Evolutionary conservation across 345 rosid species (phyloP).

Genomic region (Gossypium bickii): DNA sequence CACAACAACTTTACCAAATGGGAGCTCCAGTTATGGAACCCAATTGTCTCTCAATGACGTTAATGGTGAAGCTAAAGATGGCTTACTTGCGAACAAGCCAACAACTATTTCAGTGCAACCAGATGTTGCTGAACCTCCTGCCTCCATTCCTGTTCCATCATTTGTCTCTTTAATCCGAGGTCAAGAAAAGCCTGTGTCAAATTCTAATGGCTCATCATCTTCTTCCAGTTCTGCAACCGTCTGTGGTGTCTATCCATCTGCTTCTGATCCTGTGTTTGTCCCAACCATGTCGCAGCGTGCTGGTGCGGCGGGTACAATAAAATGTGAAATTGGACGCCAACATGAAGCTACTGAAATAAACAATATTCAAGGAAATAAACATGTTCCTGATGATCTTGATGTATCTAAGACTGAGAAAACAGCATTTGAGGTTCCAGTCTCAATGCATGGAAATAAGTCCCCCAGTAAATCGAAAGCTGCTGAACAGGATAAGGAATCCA

Average conservation of each 20-base stretch:
- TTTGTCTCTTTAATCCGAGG: slow-evolving; percentile 30
- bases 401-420: slow-evolving; percentile 22
- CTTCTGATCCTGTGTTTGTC: slow-evolving; percentile 39
- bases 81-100: slow-evolving; percentile 22
- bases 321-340: slow-evolving; percentile 27
- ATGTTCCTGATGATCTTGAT: slow-evolving; percentile 11
- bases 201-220: slow-evolving; percentile 20
- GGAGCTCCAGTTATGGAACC: slow-evolving; percentile 26
- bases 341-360: slow-evolving; percentile 30
- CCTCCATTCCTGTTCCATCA: slow-evolving; percentile 17
- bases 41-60: slow-evolving; percentile 20
- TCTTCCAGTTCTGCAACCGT: slow-evolving; percentile 21
- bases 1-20: slow-evolving; percentile 35
- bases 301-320: slow-evolving; percentile 27
- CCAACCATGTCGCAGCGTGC: slow-evolving; percentile 23
- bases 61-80: slow-evolving; percentile 24
- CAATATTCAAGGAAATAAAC: slow-evolving; percentile 28
- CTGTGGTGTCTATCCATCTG: slow-evolving; percentile 38
- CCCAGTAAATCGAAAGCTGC: slow-evolving; percentile 23
- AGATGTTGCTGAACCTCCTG: slow-evolving; percentile 16
- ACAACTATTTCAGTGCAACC: slow-evolving; percentile 13
- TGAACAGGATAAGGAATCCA: slow-evolving; percentile 32
- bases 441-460: slow-evolving; percentile 15
- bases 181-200: slow-evolving; percentile 30
- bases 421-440: slow-evolving; percentile 1